These are phyloP conservation scores for Umbelopsis vinacea DNA, from an alignment of 192 early-diverging fungal genomes.

Conservation along the genomic window DNA sequence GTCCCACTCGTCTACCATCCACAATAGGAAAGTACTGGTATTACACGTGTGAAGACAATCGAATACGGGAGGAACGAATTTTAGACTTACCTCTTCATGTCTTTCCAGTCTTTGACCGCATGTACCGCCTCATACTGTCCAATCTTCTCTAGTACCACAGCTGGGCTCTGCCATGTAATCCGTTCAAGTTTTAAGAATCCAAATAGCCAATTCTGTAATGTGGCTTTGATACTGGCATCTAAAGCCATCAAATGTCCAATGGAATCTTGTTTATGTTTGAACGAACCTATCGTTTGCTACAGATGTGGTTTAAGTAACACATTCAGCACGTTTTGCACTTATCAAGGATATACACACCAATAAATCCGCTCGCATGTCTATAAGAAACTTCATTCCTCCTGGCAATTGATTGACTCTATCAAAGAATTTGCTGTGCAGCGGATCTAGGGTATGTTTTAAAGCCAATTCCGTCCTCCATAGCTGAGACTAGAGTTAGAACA, in stretches of 20 bases:
- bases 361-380: constrained; percentile 78
- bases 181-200: constrained; percentile 78
- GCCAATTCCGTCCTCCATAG: constrained; percentile 51
- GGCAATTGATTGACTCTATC: constrained; percentile 76
- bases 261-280: constrained; percentile 33
- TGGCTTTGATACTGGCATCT: constrained; percentile 67
- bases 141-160: constrained; percentile 82
- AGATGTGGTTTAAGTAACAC: background rate
- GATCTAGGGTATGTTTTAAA: constrained; percentile 69
- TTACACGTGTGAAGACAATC: background rate
- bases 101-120: constrained; percentile 77
- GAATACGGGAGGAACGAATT: background rate
- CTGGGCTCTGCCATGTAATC: constrained; percentile 84
- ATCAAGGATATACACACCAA: constrained; percentile 48
- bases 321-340: background rate
- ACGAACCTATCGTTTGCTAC: constrained; percentile 2
- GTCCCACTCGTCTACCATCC: constrained; percentile 45
- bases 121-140: constrained; percentile 91
- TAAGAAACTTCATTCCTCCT: constrained; percentile 79
- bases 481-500: background rate
- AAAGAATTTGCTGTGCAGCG: constrained; percentile 75
- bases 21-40: background rate
- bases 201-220: constrained; percentile 79
- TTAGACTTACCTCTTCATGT: constrained; percentile 77
- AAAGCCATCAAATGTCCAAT: constrained; percentile 58